A percentile compares a stretch with the other conserved stretches of the same genome.
phyloP scores from a whole-genome alignment of 1,139 yeast genomes.

The Pichia norvegensis region DNA sequence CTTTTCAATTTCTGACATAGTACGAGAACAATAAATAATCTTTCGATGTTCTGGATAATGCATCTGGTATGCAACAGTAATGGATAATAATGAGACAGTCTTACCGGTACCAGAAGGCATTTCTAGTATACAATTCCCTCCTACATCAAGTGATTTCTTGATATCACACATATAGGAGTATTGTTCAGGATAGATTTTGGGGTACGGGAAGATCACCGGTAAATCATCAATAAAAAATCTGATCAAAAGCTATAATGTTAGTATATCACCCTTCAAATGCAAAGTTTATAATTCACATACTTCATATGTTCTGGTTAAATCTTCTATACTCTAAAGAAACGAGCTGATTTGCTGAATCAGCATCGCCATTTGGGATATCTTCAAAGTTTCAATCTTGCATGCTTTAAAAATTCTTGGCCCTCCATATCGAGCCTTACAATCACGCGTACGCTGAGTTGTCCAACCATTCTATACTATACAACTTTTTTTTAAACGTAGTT shows the following conservation, averaged over 20 bases:
- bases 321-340: too few species aligned
- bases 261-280: not conserved
- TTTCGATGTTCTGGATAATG: slow-evolving; percentile 92
- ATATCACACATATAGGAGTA: slow-evolving; percentile 96
- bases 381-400: too few species aligned
- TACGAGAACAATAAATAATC: slow-evolving; percentile 95
- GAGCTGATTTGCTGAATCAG: not conserved
- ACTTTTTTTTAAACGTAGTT: too few species aligned
- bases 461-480: too few species aligned
- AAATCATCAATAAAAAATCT: slow-evolving; percentile 88
- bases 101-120: slow-evolving; percentile 99
- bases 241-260: not conserved
- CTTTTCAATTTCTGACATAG: slow-evolving; percentile 98
- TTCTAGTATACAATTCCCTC: slow-evolving; percentile 95
- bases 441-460: too few species aligned
- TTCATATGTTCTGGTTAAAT: slow-evolving; percentile 3
- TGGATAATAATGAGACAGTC: slow-evolving; percentile 81
- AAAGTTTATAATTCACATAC: slow-evolving; percentile 1
- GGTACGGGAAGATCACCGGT: slow-evolving; percentile 95
- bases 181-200: slow-evolving; percentile 94
- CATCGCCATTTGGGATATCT: not conserved
- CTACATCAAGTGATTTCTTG: slow-evolving; percentile 87
- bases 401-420: too few species aligned
- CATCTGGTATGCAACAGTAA: slow-evolving; percentile 93
- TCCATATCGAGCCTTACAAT: too few species aligned